Evolutionary conservation across 805 yeast genomes (phyloP).

Genomic region (Cephaloascus albidus): DNA sequence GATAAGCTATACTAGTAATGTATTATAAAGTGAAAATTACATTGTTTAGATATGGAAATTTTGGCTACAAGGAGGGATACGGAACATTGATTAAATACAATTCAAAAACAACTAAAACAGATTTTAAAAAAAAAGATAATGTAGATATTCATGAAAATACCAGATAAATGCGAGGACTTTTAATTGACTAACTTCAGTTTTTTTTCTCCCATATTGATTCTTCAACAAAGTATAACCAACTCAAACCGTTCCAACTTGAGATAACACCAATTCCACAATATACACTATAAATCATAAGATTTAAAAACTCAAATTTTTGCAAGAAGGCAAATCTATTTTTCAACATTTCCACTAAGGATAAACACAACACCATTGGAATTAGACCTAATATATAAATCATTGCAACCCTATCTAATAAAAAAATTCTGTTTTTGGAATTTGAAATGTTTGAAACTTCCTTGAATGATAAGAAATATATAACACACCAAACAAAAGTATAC

Average conservation of each 20-base stretch:
- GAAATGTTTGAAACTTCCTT: slow-evolving; percentile 47
- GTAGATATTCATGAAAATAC: slow-evolving; percentile 1
- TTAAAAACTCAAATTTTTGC: slow-evolving; percentile 59
- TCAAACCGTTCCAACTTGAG: slow-evolving; percentile 79
- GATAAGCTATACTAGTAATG: slow-evolving; percentile 34
- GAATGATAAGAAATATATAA: slow-evolving; percentile 64
- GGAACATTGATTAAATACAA: background rate
- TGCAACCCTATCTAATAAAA: slow-evolving; percentile 64
- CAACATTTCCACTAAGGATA: slow-evolving; percentile 40
- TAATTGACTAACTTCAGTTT: background rate
- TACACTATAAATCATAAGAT: slow-evolving; percentile 74
- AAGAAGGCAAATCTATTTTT: slow-evolving; percentile 43
- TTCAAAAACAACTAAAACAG: background rate
- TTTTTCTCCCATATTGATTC: slow-evolving; percentile 51
- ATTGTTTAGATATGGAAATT: slow-evolving; percentile 3
- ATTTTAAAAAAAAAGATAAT: background rate
- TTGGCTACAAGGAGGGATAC: slow-evolving; percentile 2
- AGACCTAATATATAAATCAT: slow-evolving; percentile 60
- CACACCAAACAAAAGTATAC: slow-evolving; percentile 80
- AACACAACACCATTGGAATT: slow-evolving; percentile 47
- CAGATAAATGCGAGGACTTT: slow-evolving; percentile 3
- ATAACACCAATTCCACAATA: slow-evolving; percentile 83
- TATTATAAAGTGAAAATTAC: slow-evolving; percentile 20
- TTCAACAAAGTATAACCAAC: slow-evolving; percentile 82
- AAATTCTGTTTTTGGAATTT: slow-evolving; percentile 32